Evolutionary conservation across 108 stramenopile species (phyloP).

Genomic region (Nitzschia palea): DNA sequence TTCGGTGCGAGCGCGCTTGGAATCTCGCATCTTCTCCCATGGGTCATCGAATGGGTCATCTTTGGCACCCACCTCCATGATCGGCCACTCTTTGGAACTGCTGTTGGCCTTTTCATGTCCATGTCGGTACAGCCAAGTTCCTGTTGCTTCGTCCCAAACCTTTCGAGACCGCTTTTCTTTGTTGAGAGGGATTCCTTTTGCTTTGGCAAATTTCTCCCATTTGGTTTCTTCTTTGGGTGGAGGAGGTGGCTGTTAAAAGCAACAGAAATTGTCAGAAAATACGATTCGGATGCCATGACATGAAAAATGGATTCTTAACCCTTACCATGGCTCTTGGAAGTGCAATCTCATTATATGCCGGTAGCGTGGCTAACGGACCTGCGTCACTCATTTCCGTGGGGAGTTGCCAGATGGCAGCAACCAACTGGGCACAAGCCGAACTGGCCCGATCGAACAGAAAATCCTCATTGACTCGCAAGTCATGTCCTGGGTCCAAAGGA

Average conservation of each 20-base stretch:
- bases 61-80: conserved; percentile 85
- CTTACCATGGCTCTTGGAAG: conserved; percentile 76
- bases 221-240: conserved; percentile 83
- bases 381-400: conserved; percentile 75
- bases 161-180: conserved; percentile 87
- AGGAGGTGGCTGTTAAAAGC: conserved; percentile 69
- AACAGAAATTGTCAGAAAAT: neutral
- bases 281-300: neutral
- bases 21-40: conserved; percentile 78
- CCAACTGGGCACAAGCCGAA: conserved; percentile 71
- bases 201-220: conserved; percentile 90
- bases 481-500: conserved; percentile 25
- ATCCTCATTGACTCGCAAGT: conserved; percentile 53
- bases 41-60: conserved; percentile 84
- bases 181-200: conserved; percentile 78
- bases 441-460: conserved; percentile 67
- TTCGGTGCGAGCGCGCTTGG: conserved; percentile 63
- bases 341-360: conserved; percentile 50
- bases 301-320: neutral
- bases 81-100: conserved; percentile 81
- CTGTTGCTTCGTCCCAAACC: conserved; percentile 88
- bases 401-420: conserved; percentile 75
- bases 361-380: conserved; percentile 67
- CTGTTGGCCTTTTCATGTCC: conserved; percentile 78
- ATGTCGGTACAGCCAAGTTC: conserved; percentile 81